These are phyloP conservation scores for Garcia nutans DNA, from an alignment of 345 rosid genomes.

Conservation along the genomic window DNA sequence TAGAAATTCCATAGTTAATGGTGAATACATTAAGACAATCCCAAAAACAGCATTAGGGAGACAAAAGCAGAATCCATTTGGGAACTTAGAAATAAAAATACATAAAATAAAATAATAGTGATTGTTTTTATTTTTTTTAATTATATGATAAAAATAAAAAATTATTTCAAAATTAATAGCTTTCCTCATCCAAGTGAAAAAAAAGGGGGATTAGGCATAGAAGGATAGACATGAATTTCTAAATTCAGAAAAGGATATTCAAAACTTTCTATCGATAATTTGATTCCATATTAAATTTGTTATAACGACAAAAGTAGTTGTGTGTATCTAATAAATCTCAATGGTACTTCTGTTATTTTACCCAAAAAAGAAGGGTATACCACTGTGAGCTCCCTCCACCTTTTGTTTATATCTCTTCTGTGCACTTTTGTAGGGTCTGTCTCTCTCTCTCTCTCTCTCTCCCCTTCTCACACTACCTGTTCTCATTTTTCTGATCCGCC, in stretches of 20 bases:
- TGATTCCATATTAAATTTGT: not conserved
- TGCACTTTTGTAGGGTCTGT: no score
- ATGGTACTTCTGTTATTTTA: constrained; percentile 5
- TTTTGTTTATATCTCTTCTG: not conserved
- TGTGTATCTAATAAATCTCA: no score
- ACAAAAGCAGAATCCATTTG: no score
- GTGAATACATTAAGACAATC: no score
- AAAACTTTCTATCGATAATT: not conserved
- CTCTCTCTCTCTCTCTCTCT: not conserved
- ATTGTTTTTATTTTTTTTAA: no score
- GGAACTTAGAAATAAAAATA: no score
- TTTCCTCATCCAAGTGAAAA: not conserved
- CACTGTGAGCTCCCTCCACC: not conserved
- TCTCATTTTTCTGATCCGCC: not conserved
- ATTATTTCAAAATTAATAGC: no score
- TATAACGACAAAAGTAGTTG: not conserved
- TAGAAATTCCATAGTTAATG: no score
- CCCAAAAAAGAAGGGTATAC: constrained; percentile 2
- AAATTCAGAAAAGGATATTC: not conserved
- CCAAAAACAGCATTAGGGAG: no score
- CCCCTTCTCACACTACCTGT: no score
- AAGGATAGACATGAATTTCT: not conserved
- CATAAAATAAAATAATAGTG: no score
- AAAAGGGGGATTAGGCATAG: not conserved
- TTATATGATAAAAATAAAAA: no score